Conservation (phyloP, 1,284 basidiomycete genomes). For the Pyrrhoderma noxium region DNA sequence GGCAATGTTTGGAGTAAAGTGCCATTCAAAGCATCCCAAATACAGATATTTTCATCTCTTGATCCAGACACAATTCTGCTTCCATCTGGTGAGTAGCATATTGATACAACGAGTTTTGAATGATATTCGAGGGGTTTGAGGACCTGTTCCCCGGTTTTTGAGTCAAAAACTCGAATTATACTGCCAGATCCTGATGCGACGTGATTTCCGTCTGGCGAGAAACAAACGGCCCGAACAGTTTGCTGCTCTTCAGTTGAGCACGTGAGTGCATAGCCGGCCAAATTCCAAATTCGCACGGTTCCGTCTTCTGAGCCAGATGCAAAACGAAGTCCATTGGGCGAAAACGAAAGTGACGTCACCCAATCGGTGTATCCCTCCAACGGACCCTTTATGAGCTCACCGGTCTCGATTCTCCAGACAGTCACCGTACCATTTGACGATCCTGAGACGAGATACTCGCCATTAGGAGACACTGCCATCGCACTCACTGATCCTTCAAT, state of each 20-base stretch:
- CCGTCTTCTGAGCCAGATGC: constrained; percentile 12
- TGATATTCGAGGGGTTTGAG: background rate
- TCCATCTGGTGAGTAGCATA: constrained; percentile 6
- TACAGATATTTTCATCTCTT: background rate
- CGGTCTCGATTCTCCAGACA: constrained; percentile 1
- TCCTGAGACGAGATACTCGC: constrained; percentile 2
- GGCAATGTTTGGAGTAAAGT: background rate
- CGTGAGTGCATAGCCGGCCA: background rate
- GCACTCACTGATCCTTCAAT: constrained; percentile 29
- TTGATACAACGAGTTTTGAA: background rate
- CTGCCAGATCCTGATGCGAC: background rate
- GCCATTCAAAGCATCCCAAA: constrained; percentile 7
- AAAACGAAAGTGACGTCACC: constrained; percentile 9
- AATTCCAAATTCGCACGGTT: constrained; percentile 19
- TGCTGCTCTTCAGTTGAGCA: no score
- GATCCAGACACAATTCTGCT: constrained; percentile 6
- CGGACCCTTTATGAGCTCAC: background rate
- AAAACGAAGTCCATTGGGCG: background rate
- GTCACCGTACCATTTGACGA: background rate
- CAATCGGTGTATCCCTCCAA: constrained; percentile 25
- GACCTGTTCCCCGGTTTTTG: background rate
- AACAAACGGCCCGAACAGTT: background rate
- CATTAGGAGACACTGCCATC: constrained; percentile 5
- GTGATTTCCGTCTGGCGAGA: constrained; percentile 1
- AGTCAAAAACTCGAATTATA: background rate